A percentile compares a stretch with the other conserved stretches of the same genome.
These are phyloP conservation scores for Papilionanthe hybrid DNA, from an alignment of 116 monocot species.

Conservation along the genomic window DNA sequence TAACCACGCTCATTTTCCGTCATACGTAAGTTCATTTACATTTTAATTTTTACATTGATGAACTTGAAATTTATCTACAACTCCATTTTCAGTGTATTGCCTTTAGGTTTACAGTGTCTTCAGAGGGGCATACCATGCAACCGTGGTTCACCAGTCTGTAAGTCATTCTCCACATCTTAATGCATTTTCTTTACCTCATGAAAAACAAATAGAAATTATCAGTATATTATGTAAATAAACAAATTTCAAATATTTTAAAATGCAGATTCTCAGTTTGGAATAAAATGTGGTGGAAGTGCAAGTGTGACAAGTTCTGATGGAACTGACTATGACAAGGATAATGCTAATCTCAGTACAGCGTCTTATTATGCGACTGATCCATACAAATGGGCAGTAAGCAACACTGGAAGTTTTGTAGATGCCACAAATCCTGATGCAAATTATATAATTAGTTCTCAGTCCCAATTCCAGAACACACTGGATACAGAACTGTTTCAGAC, in stretches of 20 bases:
- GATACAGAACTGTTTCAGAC: constrained; percentile 55
- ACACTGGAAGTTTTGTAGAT: constrained; percentile 51
- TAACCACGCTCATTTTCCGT: constrained; percentile 5
- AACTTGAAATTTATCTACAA: neutral
- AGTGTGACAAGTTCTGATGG: constrained; percentile 48
- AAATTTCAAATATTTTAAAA: neutral
- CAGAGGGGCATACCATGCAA: constrained; percentile 61
- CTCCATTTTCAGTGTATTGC: constrained; percentile 40
- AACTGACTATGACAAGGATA: constrained; percentile 44
- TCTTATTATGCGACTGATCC: constrained; percentile 65
- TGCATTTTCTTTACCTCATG: neutral
- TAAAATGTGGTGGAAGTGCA: constrained; percentile 66
- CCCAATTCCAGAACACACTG: constrained; percentile 58
- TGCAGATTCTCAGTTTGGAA: constrained; percentile 66
- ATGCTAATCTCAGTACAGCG: constrained; percentile 45
- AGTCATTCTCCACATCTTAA: constrained; percentile 4
- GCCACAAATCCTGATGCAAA: constrained; percentile 20
- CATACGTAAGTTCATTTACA: neutral
- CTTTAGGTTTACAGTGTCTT: constrained; percentile 69
- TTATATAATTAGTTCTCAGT: constrained; percentile 30
- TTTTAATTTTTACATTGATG: neutral
- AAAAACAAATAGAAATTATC: too few relatives aligned
- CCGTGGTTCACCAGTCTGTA: constrained; percentile 70
- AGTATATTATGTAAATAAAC: too few relatives aligned
- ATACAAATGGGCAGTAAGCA: constrained; percentile 67